phyloP scores from a whole-genome alignment of 2,329 filamentous ascomycete genomes.

The Aspergillus persii region DNA sequence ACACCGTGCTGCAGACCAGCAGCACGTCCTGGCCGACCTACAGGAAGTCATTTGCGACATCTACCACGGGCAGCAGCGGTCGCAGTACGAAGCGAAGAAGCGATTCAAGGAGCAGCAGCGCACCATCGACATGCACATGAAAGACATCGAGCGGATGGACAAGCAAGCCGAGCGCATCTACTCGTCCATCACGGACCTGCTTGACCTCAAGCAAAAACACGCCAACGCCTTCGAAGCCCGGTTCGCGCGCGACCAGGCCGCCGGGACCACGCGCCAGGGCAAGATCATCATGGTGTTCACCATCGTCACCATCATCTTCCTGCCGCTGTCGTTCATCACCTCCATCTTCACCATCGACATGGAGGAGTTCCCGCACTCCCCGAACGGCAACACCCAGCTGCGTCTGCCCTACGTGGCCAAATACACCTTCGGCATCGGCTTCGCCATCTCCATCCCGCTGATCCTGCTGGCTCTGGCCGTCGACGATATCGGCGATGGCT shows the following conservation, averaged over 20 bases:
- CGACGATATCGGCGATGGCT: conserved; percentile 41
- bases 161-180: conserved; percentile 62
- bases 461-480: conserved; percentile 47
- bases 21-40: conserved; percentile 34
- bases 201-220: conserved; percentile 68
- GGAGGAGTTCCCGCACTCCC: conserved; percentile 44
- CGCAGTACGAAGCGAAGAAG: conserved; percentile 51
- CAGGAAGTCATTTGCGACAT: conserved; percentile 38
- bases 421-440: conserved; percentile 56
- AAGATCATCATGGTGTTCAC: conserved; percentile 61
- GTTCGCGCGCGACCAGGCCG: conserved; percentile 57
- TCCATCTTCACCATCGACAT: conserved; percentile 57
- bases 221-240: conserved; percentile 66
- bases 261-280: conserved; percentile 57
- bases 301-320: conserved; percentile 58
- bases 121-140: conserved; percentile 56
- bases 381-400: conserved; percentile 34
- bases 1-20: conserved; percentile 39
- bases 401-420: conserved; percentile 52
- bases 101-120: conserved; percentile 58
- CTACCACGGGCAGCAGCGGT: conserved; percentile 32
- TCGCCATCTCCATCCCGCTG: conserved; percentile 53
- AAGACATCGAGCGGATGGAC: conserved; percentile 64
- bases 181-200: conserved; percentile 58
- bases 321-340: conserved; percentile 56